These are phyloP conservation scores for Astraeus odoratus DNA, from an alignment of 768 basidiomycete genomes.

Conservation along the genomic window DNA sequence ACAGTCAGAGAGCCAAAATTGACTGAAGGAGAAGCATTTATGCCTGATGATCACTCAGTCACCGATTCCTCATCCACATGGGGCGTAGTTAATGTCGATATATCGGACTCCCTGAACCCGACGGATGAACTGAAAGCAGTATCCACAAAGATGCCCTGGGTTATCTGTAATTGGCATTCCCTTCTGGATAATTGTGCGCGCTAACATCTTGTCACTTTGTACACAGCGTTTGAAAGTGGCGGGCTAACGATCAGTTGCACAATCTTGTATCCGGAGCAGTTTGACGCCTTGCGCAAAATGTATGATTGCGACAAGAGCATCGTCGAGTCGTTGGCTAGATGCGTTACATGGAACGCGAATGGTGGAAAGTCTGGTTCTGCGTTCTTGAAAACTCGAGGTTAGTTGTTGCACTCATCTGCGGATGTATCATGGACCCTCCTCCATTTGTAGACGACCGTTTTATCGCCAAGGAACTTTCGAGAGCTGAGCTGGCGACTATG, in stretches of 20 bases:
- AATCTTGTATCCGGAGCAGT: constrained; percentile 93
- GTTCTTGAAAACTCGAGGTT: constrained; percentile 92
- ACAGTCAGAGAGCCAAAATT: constrained; percentile 48
- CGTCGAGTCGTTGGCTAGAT: constrained; percentile 87
- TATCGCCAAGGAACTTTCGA: constrained; percentile 94
- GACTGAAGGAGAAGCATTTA: constrained; percentile 78
- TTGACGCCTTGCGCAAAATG: constrained; percentile 85
- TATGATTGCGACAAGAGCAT: constrained; percentile 94
- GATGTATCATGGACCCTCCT: constrained; percentile 1
- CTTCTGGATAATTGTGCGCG: background rate
- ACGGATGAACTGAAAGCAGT: constrained; percentile 71
- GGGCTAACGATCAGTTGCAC: constrained; percentile 89
- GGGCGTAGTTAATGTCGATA: constrained; percentile 85
- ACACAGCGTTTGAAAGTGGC: constrained; percentile 85
- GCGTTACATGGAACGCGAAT: constrained; percentile 91
- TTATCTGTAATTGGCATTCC: constrained; percentile 53
- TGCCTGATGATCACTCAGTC: constrained; percentile 84
- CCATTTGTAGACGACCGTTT: constrained; percentile 80
- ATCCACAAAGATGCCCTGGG: constrained; percentile 77
- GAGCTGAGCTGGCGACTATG: constrained; percentile 88
- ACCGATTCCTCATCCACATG: constrained; percentile 85
- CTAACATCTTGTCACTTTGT: constrained; percentile 2
- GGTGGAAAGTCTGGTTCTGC: constrained; percentile 97
- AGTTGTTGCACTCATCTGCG: constrained; percentile 9
- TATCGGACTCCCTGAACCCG: constrained; percentile 56